Evolutionary conservation across 1,284 basidiomycete species (phyloP).

Genomic region (Austroboletus rostrupii): DNA sequence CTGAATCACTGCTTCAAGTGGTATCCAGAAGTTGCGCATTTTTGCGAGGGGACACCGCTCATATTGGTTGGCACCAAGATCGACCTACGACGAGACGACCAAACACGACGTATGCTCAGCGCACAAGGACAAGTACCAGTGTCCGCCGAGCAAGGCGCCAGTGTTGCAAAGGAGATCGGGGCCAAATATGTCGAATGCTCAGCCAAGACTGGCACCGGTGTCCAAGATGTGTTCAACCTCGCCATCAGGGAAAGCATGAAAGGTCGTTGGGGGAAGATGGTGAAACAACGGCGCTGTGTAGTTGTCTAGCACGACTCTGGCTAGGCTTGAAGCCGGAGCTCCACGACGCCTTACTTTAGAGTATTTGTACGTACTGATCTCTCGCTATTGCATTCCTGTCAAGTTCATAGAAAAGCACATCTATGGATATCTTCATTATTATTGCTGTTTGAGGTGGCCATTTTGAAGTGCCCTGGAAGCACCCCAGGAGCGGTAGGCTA

Average conservation of each 20-base stretch:
- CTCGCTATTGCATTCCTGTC: constrained; percentile 20
- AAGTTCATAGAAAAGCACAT: constrained; percentile 9
- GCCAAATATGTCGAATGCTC: constrained; percentile 96
- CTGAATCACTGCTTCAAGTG: constrained; percentile 54
- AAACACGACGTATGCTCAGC: constrained; percentile 86
- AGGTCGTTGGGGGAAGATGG: constrained; percentile 68
- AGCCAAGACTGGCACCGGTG: constrained; percentile 85
- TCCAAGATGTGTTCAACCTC: constrained; percentile 89
- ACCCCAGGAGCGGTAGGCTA: constrained; percentile 19
- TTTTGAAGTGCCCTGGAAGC: constrained; percentile 17
- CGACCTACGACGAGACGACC: constrained; percentile 84
- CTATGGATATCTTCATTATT: constrained; percentile 8
- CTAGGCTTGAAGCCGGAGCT: constrained; percentile 5
- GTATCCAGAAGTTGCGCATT: constrained; percentile 97
- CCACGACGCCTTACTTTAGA: constrained; percentile 7
- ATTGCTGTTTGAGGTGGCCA: constrained; percentile 25
- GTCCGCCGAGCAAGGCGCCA: constrained; percentile 72
- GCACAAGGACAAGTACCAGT: constrained; percentile 90
- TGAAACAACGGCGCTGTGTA: constrained; percentile 73
- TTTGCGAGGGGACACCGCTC: constrained; percentile 90
- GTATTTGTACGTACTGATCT: constrained; percentile 34
- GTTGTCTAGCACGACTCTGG: constrained; percentile 48
- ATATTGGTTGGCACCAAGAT: constrained; percentile 94
- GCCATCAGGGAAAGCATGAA: constrained; percentile 87
- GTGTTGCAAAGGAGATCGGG: constrained; percentile 86